A percentile compares a stretch with the other conserved stretches of the same genome.
phyloP scores from a whole-genome alignment of 2,329 filamentous ascomycete genomes.

The Hymenoscyphus albidus region DNA sequence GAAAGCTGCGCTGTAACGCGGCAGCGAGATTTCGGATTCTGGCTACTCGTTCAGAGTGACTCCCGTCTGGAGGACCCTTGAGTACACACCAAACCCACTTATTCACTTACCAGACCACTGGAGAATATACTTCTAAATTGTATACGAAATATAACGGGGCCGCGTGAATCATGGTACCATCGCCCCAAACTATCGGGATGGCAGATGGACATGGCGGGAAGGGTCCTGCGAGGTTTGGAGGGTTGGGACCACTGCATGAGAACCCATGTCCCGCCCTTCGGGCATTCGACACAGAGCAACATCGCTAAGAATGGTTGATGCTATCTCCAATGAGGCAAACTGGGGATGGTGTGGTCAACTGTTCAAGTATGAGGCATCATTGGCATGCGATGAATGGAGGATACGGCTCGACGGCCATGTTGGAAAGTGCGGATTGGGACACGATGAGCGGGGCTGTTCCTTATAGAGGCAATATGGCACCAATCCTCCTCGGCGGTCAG shows the following conservation, averaged over 20 bases:
- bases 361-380: not conserved
- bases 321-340: not conserved
- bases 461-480: too few species aligned
- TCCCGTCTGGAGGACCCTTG: not conserved
- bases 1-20: not conserved
- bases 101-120: too few species aligned
- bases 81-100: not conserved
- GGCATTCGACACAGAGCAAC: not conserved
- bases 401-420: not conserved
- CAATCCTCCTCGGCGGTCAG: too few species aligned
- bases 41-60: not conserved
- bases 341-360: not conserved
- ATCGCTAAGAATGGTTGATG: not conserved
- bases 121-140: not conserved
- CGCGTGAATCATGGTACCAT: not conserved
- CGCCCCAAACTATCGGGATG: slow-evolving; percentile 2
- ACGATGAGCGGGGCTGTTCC: not conserved
- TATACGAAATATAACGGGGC: not conserved
- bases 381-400: not conserved
- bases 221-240: not conserved
- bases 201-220: not conserved
- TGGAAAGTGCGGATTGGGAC: not conserved
- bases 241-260: not conserved
- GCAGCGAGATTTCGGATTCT: not conserved
- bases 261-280: not conserved